Evolutionary conservation across 2,329 filamentous ascomycete species (phyloP).

Genomic region (Hymenoscyphus infarciens): DNA sequence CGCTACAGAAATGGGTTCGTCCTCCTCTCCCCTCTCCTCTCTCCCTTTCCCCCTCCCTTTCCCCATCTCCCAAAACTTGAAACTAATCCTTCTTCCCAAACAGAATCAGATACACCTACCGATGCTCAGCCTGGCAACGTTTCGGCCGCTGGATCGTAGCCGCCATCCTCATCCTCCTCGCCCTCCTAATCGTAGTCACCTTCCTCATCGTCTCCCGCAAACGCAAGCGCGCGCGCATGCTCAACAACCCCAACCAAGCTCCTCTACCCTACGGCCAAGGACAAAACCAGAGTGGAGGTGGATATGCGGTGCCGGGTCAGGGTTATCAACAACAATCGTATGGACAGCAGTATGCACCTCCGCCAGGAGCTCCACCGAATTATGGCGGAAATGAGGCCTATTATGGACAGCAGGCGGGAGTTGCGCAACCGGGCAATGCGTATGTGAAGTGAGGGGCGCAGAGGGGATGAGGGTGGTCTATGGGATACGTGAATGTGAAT

Average conservation of each 20-base stretch:
- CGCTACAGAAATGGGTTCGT: conserved; percentile 8
- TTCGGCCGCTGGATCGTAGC: conserved; percentile 27
- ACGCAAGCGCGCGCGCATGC: neutral
- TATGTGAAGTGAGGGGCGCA: conserved; percentile 11
- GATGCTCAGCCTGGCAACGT: conserved; percentile 18
- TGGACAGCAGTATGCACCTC: conserved; percentile 16
- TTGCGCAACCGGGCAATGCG: conserved; percentile 20
- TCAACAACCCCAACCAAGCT: neutral
- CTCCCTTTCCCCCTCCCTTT: neutral
- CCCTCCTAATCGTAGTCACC: conserved; percentile 17
- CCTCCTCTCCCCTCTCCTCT: too few species aligned
- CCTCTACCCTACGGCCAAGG: conserved; percentile 1
- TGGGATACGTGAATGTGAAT: neutral
- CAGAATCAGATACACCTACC: conserved; percentile 3
- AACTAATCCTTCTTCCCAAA: neutral
- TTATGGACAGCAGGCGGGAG: conserved; percentile 18
- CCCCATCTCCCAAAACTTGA: neutral
- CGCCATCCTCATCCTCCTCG: conserved; percentile 23
- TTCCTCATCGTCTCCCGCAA: neutral
- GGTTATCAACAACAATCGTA: neutral
- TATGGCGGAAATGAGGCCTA: conserved; percentile 18
- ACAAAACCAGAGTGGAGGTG: conserved; percentile 15
- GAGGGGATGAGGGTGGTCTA: neutral
- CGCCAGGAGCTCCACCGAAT: conserved; percentile 11
- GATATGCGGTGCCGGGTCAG: conserved; percentile 1